Base-by-base conservation (phyloP, 2,329 filamentous ascomycete genomes). In the Zarea fungicola region DNA sequence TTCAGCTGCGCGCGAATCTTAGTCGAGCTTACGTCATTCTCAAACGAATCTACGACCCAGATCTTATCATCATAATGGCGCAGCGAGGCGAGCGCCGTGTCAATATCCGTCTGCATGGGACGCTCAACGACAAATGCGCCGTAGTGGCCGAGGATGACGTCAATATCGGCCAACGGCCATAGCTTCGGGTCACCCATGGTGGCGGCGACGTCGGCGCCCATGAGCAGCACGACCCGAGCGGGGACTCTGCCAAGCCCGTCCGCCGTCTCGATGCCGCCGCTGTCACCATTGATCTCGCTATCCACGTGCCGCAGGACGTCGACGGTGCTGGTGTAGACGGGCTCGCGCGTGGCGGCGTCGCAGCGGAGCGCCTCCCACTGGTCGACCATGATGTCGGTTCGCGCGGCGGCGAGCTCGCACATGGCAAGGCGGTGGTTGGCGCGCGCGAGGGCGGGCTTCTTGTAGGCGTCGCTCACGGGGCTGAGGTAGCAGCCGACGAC, bases 251-350 rank as follows among this genome's bases (percentile, higher is more conserved):
- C 79, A 51, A 72, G 70, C 48, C 87, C 87, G 56, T 83, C 75
- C 11, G 75, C 72, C 26, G 76, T 77, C 58, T 85, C 76, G 25
- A 91, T 81, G 9, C 89, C 89, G 6, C 89, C 89, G 32, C 85
- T 84, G 18, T 10, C 35, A 22, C 34, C 31, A n/a, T 95, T 95
- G 62, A 95, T 85, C 66, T 95, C 88, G 60, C 90, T 68, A 55
- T 92, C 83, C 57, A 95, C 90, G 67, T 95, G 89, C 61, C 92
- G 87, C 43, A 95, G 73, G 32, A 95, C 89, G 58, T 86, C 80
- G 25, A 89, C 89, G 1, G 90, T 96, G 13, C 88, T 88, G 50
- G 88, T 83, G 63, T 95, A 96, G 52, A 86, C 80, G 53, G 84
- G 82, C 66, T 92, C 84, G 51, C 86, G 50, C 9, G 48, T 44